phyloP scores from a whole-genome alignment of 495 filamentous ascomycete genomes.

The Penicillium alfredii region DNA sequence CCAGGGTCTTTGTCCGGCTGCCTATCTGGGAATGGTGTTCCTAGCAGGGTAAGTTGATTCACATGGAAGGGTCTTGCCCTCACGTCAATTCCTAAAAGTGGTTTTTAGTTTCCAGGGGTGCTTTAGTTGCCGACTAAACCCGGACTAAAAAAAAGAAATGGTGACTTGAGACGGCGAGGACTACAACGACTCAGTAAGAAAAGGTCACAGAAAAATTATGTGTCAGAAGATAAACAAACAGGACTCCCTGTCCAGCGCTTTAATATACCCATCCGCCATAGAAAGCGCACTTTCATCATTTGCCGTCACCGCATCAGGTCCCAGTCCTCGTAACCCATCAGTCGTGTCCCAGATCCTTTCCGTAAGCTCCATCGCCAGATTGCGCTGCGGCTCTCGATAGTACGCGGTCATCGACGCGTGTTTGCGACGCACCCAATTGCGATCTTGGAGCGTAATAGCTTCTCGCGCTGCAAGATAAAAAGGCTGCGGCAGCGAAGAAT shows the following conservation, averaged over 20 bases:
- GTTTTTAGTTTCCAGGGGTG: too few species aligned
- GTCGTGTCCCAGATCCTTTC: slow-evolving; percentile 20
- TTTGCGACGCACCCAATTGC: slow-evolving; percentile 21
- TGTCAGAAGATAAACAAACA: slow-evolving; percentile 22
- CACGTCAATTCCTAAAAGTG: too few species aligned
- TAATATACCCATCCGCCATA: slow-evolving; percentile 13
- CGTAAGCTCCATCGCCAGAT: slow-evolving; percentile 22
- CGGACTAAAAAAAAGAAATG: too few species aligned
- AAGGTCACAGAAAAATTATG: slow-evolving; percentile 1
- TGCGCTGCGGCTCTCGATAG: slow-evolving; percentile 25
- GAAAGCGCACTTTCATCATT: background rate
- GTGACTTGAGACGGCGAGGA: slow-evolving; percentile 5
- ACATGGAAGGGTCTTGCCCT: too few species aligned
- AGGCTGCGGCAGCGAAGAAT: slow-evolving; percentile 24
- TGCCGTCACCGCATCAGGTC: background rate
- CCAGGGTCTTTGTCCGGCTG: too few species aligned
- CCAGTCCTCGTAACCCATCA: slow-evolving; percentile 4
- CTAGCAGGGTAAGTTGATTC: slow-evolving; percentile 8
- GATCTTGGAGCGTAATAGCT: slow-evolving; percentile 15
- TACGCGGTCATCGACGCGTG: slow-evolving; percentile 27
- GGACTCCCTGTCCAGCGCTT: slow-evolving; percentile 13
- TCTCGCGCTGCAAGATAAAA: slow-evolving; percentile 26
- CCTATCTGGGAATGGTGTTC: too few species aligned
- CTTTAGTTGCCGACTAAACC: slow-evolving; percentile 2
- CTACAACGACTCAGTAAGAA: background rate